These are phyloP conservation scores for Silene noctiflora DNA, from an alignment of 179 eudicot genomes.

Conservation along the genomic window DNA sequence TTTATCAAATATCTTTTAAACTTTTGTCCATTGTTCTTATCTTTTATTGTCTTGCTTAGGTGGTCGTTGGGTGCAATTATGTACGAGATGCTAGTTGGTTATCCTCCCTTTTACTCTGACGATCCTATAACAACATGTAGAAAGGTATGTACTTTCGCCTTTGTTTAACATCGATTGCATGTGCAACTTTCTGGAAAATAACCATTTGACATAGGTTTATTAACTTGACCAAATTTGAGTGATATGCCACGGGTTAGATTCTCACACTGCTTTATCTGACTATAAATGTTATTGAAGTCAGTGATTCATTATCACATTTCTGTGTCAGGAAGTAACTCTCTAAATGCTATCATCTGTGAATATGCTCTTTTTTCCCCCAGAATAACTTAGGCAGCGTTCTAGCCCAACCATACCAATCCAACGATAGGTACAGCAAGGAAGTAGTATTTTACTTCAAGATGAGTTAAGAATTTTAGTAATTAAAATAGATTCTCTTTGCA, in stretches of 20 bases:
- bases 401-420: neutral
- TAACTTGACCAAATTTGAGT: conserved; percentile 5
- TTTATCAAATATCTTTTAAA: neutral
- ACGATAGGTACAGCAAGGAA: neutral
- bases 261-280: neutral
- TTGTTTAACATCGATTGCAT: conserved; percentile 15
- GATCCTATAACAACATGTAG: conserved; percentile 82
- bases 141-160: conserved; percentile 46
- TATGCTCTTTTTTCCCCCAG: too few relatives aligned
- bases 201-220: conserved; percentile 2
- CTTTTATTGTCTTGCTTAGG: conserved; percentile 42
- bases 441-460: neutral
- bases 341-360: neutral
- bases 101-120: conserved; percentile 85
- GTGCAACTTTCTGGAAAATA: neutral
- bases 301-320: neutral
- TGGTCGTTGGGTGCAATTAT: conserved; percentile 90
- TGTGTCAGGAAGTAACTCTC: neutral
- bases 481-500: neutral
- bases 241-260: neutral
- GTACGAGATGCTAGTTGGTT: conserved; percentile 92
- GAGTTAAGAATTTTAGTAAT: neutral
- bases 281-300: neutral
- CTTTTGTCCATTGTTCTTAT: conserved; percentile 18
- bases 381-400: neutral